Evolutionary conservation across 495 filamentous ascomycete genomes (phyloP).

Genomic region (Sphaerosporella brunnea): DNA sequence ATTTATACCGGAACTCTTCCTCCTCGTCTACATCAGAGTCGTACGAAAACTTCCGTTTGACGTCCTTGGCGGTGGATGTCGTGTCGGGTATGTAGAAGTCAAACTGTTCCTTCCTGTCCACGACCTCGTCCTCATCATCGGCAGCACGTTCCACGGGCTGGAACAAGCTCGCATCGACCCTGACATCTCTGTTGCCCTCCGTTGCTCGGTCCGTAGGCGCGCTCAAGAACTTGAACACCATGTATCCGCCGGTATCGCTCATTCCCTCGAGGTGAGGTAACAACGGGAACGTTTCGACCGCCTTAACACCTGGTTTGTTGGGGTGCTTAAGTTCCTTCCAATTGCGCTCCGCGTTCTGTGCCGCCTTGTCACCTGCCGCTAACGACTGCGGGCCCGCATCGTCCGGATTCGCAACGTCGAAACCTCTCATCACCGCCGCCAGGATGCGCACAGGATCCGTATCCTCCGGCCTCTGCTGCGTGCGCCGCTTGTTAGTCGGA

Average conservation of each 20-base stretch:
- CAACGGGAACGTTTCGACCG: slow-evolving; percentile 64
- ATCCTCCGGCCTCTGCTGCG: slow-evolving; percentile 42
- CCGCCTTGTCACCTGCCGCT: slow-evolving; percentile 38
- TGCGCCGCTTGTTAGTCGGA: slow-evolving; percentile 30
- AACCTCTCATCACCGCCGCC: slow-evolving; percentile 64
- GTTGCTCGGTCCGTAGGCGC: slow-evolving; percentile 27
- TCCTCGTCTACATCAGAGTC: slow-evolving; percentile 47
- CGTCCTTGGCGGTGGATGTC: slow-evolving; percentile 28
- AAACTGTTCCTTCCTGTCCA: slow-evolving; percentile 26
- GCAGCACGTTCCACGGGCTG: slow-evolving; percentile 40
- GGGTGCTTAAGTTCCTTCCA: slow-evolving; percentile 66
- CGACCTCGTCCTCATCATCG: slow-evolving; percentile 30
- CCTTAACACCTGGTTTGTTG: slow-evolving; percentile 54
- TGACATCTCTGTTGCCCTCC: slow-evolving; percentile 44
- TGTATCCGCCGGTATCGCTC: slow-evolving; percentile 74
- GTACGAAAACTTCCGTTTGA: slow-evolving; percentile 55
- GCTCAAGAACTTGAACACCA: slow-evolving; percentile 79
- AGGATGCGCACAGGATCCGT: slow-evolving; percentile 64
- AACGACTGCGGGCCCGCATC: slow-evolving; percentile 30
- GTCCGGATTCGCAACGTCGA: slow-evolving; percentile 56
- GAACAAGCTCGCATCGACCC: slow-evolving; percentile 65
- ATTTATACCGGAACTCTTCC: slow-evolving; percentile 53
- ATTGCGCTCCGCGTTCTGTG: slow-evolving; percentile 43
- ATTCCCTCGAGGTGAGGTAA: slow-evolving; percentile 76
- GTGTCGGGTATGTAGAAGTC: slow-evolving; percentile 22